These are phyloP conservation scores for Malus hybrid DNA, from an alignment of 331 rosid genomes.

Conservation along the genomic window DNA sequence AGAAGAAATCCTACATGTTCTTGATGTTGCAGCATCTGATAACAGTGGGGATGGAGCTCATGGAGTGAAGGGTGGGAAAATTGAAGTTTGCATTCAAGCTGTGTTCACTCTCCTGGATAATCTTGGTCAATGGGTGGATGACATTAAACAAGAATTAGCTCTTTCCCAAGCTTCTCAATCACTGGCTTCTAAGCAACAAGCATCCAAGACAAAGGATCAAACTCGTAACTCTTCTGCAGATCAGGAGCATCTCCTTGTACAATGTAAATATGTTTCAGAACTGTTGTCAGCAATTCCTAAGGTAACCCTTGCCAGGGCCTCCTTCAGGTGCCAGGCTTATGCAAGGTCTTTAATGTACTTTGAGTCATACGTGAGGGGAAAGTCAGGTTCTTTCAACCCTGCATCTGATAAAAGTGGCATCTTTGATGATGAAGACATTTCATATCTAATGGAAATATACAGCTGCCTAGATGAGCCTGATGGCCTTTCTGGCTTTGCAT, in stretches of 20 bases:
- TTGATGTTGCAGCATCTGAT: slow-evolving; percentile 84
- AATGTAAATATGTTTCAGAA: slow-evolving; percentile 77
- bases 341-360: slow-evolving; percentile 96
- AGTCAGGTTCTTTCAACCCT: slow-evolving; percentile 97
- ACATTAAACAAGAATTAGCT: slow-evolving; percentile 77
- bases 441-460: slow-evolving; percentile 91
- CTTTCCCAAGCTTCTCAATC: slow-evolving; percentile 54
- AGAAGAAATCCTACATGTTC: slow-evolving; percentile 83
- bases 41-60: slow-evolving; percentile 65
- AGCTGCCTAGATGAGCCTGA: slow-evolving; percentile 95
- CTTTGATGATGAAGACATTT: slow-evolving; percentile 76
- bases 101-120: slow-evolving; percentile 98
- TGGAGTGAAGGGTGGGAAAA: slow-evolving; percentile 69
- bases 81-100: slow-evolving; percentile 94
- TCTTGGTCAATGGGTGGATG: slow-evolving; percentile 98
- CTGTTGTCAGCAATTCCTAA: slow-evolving; percentile 81
- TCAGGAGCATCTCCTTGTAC: slow-evolving; percentile 67
- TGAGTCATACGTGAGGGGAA: slow-evolving; percentile 72
- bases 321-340: slow-evolving; percentile 93
- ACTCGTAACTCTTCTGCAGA: slow-evolving; percentile 32
- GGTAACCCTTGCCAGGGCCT: slow-evolving; percentile 85
- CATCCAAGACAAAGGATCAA: slow-evolving; percentile 51
- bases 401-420: slow-evolving; percentile 86
- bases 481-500: slow-evolving; percentile 86
- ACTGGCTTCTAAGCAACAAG: slow-evolving; percentile 52